Percentiles rank a stretch among this genome's conserved stretches.
Conservation (phyloP, 352 stramenopile species). For the Pythium utonaiense region DNA sequence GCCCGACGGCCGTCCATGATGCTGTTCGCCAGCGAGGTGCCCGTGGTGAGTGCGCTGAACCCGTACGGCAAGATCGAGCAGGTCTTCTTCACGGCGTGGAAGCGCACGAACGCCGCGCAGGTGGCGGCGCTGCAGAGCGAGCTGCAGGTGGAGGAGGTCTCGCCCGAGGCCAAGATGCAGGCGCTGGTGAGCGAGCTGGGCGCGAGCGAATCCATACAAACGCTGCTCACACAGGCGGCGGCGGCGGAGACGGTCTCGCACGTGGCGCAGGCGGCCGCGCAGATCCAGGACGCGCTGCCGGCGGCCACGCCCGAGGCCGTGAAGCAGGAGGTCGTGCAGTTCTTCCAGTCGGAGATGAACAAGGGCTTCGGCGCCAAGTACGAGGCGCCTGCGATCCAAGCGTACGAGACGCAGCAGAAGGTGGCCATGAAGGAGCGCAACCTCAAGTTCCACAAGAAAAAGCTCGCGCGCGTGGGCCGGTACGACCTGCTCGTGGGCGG, state of each 20-base stretch:
- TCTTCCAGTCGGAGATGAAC: slow-evolving; percentile 75
- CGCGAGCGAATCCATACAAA: slow-evolving; percentile 43
- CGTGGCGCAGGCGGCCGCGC: slow-evolving; percentile 32
- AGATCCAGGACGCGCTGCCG: slow-evolving; percentile 51
- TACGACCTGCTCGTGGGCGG: slow-evolving; percentile 73
- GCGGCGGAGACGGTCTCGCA: slow-evolving; percentile 40
- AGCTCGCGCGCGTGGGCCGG: slow-evolving; percentile 38
- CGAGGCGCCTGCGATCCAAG: slow-evolving; percentile 58
- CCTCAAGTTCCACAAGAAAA: slow-evolving; percentile 70
- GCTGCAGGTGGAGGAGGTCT: slow-evolving; percentile 40
- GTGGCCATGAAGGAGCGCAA: slow-evolving; percentile 68
- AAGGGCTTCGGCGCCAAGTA: slow-evolving; percentile 67
- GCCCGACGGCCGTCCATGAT: slow-evolving; percentile 45
- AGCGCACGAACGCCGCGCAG: slow-evolving; percentile 70
- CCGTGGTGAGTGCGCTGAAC: slow-evolving; percentile 77
- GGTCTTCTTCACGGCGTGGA: slow-evolving; percentile 77
- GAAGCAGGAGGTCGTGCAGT: slow-evolving; percentile 68
- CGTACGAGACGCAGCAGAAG: slow-evolving; percentile 61
- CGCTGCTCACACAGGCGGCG: slow-evolving; percentile 52
- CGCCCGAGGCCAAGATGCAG: slow-evolving; percentile 53
- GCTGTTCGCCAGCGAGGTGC: slow-evolving; percentile 85
- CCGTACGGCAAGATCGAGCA: slow-evolving; percentile 83
- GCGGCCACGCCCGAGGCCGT: slow-evolving; percentile 37
- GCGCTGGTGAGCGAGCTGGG: slow-evolving; percentile 55
- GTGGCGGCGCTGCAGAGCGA: slow-evolving; percentile 42